A percentile compares a stretch with the other conserved stretches of the same genome.
These are phyloP conservation scores for Pisolithus microcarpus DNA, from an alignment of 768 basidiomycete species.

Conservation along the genomic window DNA sequence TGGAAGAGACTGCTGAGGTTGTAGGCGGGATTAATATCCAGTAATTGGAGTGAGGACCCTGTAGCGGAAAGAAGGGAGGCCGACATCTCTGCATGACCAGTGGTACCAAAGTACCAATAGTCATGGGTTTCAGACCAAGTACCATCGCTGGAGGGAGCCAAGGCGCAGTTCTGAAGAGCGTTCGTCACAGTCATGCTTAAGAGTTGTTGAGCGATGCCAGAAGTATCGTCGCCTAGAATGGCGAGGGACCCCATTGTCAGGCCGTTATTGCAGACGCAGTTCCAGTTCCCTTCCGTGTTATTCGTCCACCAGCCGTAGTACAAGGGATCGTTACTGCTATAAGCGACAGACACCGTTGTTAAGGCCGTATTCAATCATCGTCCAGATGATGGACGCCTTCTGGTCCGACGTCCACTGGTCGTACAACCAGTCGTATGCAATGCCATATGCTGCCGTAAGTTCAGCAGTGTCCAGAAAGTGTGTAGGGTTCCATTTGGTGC, in stretches of 20 bases:
- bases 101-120: conserved; percentile 94
- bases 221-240: conserved; percentile 76
- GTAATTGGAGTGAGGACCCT: conserved; percentile 72
- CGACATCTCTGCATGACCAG: conserved; percentile 83
- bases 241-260: conserved; percentile 86
- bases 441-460: conserved; percentile 79
- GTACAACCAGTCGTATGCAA: conserved; percentile 96
- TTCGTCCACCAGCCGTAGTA: conserved; percentile 73
- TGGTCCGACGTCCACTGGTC: conserved; percentile 74
- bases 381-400: conserved; percentile 56
- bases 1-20: conserved; percentile 76
- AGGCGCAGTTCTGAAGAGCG: conserved; percentile 70
- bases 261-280: conserved; percentile 92
- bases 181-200: conserved; percentile 65
- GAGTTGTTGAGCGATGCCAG: conserved; percentile 60
- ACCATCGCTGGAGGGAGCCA: conserved; percentile 60
- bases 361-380: conserved; percentile 76
- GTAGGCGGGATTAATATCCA: conserved; percentile 64
- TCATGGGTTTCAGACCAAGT: conserved; percentile 92
- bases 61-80: conserved; percentile 79
- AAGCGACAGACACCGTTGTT: conserved; percentile 53
- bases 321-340: conserved; percentile 29
- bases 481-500: conserved; percentile 72
- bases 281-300: conserved; percentile 87
- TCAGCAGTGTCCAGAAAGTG: conserved; percentile 97